phyloP scores from a whole-genome alignment of 805 yeast species.

The Saccharomycopsis malanga region DNA sequence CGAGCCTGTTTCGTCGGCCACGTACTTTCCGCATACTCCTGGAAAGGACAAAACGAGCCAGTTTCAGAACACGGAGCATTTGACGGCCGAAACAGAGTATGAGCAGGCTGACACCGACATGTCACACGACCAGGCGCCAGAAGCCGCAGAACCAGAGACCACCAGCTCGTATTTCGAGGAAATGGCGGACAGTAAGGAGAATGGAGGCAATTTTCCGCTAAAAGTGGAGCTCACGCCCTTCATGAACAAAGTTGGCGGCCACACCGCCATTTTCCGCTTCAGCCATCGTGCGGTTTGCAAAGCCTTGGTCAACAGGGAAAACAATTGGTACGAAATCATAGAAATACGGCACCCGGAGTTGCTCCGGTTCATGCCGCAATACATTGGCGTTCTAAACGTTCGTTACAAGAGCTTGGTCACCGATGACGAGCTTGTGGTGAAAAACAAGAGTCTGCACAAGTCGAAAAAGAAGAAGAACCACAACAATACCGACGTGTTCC shows the following conservation, averaged over 20 bases:
- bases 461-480: conserved; percentile 14
- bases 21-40: conserved; percentile 61
- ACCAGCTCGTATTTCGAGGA: neutral
- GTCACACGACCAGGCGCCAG: neutral
- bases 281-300: conserved; percentile 91
- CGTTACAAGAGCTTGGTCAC: conserved; percentile 53
- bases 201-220: conserved; percentile 40
- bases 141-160: neutral
- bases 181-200: neutral
- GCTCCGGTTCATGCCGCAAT: conserved; percentile 82
- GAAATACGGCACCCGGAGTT: conserved; percentile 73
- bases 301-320: conserved; percentile 83
- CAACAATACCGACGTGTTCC: conserved; percentile 27
- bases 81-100: neutral
- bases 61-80: conserved; percentile 6
- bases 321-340: conserved; percentile 84
- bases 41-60: conserved; percentile 17
- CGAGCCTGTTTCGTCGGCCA: conserved; percentile 64
- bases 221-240: conserved; percentile 90
- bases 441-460: neutral
- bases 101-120: neutral
- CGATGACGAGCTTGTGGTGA: conserved; percentile 10
- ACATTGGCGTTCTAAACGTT: conserved; percentile 90
- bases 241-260: conserved; percentile 95
- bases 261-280: conserved; percentile 91